Percentiles rank a stretch among this genome's conserved stretches.
Conservation (phyloP, 2,329 filamentous ascomycete species). For the Aspergillus sclerotialis region DNA sequence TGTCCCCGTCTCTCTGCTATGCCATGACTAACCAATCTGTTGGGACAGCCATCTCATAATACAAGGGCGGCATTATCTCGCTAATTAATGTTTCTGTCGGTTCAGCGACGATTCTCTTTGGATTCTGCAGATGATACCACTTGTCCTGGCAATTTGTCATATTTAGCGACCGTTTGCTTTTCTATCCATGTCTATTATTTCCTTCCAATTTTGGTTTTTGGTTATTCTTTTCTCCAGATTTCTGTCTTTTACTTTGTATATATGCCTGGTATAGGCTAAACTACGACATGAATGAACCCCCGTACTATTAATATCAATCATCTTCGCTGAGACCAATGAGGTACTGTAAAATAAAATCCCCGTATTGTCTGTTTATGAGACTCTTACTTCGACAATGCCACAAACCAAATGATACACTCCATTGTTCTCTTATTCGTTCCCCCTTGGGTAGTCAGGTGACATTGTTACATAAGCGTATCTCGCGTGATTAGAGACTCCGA, state of each 20-base stretch:
- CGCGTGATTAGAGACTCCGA: slow-evolving; percentile 28
- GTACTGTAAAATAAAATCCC: neutral
- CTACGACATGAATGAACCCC: neutral
- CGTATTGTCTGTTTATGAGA: too few species aligned
- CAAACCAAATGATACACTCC: too few species aligned
- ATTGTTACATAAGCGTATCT: too few species aligned
- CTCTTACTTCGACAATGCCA: too few species aligned
- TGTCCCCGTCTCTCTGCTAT: slow-evolving; percentile 11
- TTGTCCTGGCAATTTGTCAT: slow-evolving; percentile 18
- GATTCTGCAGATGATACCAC: slow-evolving; percentile 31
- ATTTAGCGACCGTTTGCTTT: slow-evolving; percentile 13
- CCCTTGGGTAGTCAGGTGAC: too few species aligned
- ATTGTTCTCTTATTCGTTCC: too few species aligned
- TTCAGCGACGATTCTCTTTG: slow-evolving; percentile 19
- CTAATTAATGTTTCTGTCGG: slow-evolving; percentile 15
- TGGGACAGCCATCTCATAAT: too few species aligned
- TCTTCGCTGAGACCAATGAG: neutral
- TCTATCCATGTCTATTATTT: too few species aligned
- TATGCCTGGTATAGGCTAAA: neutral
- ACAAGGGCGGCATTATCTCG: slow-evolving; percentile 18
- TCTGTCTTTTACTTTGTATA: neutral
- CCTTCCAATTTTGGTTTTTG: slow-evolving; percentile 7
- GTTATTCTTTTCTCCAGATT: slow-evolving; percentile 2
- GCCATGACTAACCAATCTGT: slow-evolving; percentile 7
- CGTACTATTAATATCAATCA: neutral